phyloP scores from a whole-genome alignment of 768 basidiomycete genomes.

The Trichaptum fuscoviolaceum region DNA sequence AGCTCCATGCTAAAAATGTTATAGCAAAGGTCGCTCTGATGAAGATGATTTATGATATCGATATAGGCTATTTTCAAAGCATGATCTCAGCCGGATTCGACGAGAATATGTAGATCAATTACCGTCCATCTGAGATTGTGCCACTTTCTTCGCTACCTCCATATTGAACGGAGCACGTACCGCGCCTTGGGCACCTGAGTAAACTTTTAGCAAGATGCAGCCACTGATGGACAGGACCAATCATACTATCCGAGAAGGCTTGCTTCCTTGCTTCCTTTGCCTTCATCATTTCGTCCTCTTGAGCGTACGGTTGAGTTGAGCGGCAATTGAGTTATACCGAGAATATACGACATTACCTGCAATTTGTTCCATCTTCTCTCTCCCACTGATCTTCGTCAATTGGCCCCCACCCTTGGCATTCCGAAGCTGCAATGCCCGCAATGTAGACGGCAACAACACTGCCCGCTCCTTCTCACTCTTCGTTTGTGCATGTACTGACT shows the following conservation, averaged over 20 bases:
- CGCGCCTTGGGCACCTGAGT: slow-evolving; percentile 25
- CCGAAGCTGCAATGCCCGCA: slow-evolving; percentile 24
- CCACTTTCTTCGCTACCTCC: slow-evolving; percentile 58
- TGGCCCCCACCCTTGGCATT: slow-evolving; percentile 67
- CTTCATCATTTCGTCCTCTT: slow-evolving; percentile 46
- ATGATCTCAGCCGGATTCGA: neutral
- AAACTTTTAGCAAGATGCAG: neutral
- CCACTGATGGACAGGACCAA: neutral
- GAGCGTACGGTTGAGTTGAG: neutral
- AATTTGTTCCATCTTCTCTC: slow-evolving; percentile 75
- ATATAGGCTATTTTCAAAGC: slow-evolving; percentile 42
- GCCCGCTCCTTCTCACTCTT: neutral
- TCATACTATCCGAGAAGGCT: neutral
- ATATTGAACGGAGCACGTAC: slow-evolving; percentile 61
- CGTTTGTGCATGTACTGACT: neutral
- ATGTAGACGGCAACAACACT: neutral
- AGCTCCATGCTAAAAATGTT: slow-evolving; percentile 53
- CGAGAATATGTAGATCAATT: slow-evolving; percentile 17
- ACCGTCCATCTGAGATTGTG: slow-evolving; percentile 72
- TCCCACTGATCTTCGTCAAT: slow-evolving; percentile 57
- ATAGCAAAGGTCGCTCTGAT: slow-evolving; percentile 60
- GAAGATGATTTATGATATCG: slow-evolving; percentile 64
- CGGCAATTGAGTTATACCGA: neutral
- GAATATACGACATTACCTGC: slow-evolving; percentile 44
- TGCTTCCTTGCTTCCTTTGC: neutral